Evolutionary conservation across 306 rosid genomes (phyloP).

Genomic region (Parietaria judaica): DNA sequence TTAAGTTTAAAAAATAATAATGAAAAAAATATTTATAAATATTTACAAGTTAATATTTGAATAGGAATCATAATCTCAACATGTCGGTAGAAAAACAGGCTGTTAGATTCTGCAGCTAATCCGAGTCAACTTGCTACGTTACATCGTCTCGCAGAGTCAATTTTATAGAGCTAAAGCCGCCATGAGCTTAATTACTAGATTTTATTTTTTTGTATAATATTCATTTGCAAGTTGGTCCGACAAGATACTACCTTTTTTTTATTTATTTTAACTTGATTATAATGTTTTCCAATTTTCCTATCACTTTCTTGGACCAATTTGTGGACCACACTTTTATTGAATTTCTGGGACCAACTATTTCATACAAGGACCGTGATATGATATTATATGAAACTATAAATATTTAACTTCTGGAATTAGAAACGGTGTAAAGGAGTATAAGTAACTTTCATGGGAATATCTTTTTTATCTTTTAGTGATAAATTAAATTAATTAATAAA

Average conservation of each 20-base stretch:
- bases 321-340: background rate
- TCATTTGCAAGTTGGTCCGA: constrained; percentile 5
- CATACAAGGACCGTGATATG: background rate
- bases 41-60: background rate
- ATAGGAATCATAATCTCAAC: background rate
- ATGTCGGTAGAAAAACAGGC: background rate
- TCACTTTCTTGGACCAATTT: background rate
- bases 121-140: background rate
- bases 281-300: background rate
- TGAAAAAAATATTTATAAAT: background rate
- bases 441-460: too few species aligned
- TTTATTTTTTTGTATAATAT: too few species aligned
- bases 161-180: background rate
- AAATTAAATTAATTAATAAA: too few species aligned
- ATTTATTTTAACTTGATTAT: background rate
- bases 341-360: background rate
- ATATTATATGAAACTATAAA: too few species aligned
- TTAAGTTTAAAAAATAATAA: too few species aligned
- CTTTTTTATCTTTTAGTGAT: too few species aligned
- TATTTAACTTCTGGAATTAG: too few species aligned
- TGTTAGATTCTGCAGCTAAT: background rate
- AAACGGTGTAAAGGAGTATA: too few species aligned
- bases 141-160: background rate
- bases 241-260: background rate
- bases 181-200: background rate